These are phyloP conservation scores for Pythium insidiosum DNA, from an alignment of 352 stramenopile genomes.

Conservation along the genomic window DNA sequence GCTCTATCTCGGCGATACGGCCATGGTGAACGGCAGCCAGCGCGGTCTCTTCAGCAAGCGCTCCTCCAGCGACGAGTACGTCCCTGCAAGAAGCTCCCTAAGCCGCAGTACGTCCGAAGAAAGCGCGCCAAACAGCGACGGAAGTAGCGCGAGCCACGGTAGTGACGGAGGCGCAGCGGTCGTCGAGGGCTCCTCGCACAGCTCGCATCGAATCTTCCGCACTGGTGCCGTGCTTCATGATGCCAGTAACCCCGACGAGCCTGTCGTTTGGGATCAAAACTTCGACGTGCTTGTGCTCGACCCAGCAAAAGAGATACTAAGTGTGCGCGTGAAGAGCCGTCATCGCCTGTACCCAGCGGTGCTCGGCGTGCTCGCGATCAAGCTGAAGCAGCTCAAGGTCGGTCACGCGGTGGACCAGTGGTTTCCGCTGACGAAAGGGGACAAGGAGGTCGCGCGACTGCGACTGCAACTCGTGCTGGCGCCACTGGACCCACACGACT, in stretches of 20 bases:
- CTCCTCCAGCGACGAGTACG: too few relatives aligned
- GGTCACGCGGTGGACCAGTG: slow-evolving; percentile 13
- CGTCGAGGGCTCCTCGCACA: too few relatives aligned
- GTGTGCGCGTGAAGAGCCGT: slow-evolving; percentile 17
- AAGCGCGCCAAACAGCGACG: too few relatives aligned
- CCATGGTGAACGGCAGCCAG: slow-evolving; percentile 40
- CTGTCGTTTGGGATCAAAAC: slow-evolving; percentile 38
- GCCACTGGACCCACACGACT: slow-evolving; percentile 1
- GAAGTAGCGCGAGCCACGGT: too few relatives aligned
- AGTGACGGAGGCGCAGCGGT: slow-evolving; percentile 5
- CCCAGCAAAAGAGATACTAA: slow-evolving; percentile 12
- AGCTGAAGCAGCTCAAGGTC: slow-evolving; percentile 10
- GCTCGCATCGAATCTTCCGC: slow-evolving; percentile 37
- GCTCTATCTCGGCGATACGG: slow-evolving; percentile 41
- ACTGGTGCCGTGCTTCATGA: slow-evolving; percentile 21
- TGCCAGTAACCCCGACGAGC: slow-evolving; percentile 1
- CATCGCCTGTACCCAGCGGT: slow-evolving; percentile 11
- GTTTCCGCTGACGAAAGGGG: slow-evolving; percentile 14
- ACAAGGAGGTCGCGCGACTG: slow-evolving; percentile 14
- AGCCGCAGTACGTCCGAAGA: too few relatives aligned
- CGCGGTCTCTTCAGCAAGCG: slow-evolving; percentile 21
- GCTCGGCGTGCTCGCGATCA: slow-evolving; percentile 12
- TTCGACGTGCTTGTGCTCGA: slow-evolving; percentile 39
- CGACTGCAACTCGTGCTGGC: slow-evolving; percentile 15
- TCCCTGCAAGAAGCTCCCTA: too few relatives aligned